These are phyloP conservation scores for Clarkia xantiana DNA, from an alignment of 345 rosid species.

Conservation along the genomic window DNA sequence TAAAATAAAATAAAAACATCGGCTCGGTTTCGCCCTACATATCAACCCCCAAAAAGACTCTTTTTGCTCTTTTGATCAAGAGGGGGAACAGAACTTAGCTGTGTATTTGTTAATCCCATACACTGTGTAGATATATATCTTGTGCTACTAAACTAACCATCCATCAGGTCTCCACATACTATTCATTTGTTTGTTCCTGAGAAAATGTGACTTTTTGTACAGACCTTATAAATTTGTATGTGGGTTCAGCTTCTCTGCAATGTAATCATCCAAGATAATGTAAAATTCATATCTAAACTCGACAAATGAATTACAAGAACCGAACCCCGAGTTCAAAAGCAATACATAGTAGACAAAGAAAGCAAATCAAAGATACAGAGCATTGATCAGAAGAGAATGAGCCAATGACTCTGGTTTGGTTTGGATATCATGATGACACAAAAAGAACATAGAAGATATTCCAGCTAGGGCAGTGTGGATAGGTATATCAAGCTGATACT, in stretches of 20 bases:
- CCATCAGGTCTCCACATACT: conserved; percentile 10
- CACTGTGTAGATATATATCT: neutral
- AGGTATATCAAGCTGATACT: too few species aligned
- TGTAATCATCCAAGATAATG: too few species aligned
- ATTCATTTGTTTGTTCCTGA: conserved; percentile 20
- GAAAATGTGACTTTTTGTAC: conserved; percentile 9
- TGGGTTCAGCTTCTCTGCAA: conserved; percentile 1
- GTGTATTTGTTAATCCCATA: neutral
- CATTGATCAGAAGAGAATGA: too few species aligned
- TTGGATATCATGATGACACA: too few species aligned
- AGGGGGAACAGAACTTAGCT: conserved; percentile 1
- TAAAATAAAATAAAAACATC: too few species aligned
- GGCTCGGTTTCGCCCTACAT: neutral
- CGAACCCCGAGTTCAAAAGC: too few species aligned
- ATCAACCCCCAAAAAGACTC: neutral
- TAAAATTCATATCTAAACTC: too few species aligned
- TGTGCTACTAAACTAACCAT: neutral
- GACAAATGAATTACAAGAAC: too few species aligned
- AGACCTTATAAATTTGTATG: conserved; percentile 11
- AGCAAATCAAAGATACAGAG: too few species aligned
- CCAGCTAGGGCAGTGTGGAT: too few species aligned
- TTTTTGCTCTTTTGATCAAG: neutral
- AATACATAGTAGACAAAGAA: too few species aligned
- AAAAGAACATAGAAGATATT: neutral
- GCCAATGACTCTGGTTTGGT: too few species aligned